Conservation (phyloP, 306 rosid genomes). For the Hippophae gyantsensis region DNA sequence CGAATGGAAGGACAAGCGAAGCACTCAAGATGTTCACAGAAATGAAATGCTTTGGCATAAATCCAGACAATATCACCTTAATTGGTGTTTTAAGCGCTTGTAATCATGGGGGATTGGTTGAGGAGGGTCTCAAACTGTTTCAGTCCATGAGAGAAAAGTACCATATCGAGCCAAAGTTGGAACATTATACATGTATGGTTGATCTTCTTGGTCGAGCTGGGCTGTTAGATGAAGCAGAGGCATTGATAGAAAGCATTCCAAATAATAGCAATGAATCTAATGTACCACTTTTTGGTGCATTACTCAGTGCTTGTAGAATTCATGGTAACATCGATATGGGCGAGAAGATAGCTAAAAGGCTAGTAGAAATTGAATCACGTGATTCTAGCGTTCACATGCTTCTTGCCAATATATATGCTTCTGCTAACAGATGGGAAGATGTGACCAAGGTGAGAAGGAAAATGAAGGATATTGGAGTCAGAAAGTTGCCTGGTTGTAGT, state of each 20-base stretch:
- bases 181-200: conserved; percentile 61
- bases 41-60: conserved; percentile 42
- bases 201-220: conserved; percentile 74
- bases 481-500: conserved; percentile 58
- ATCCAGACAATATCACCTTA: conserved; percentile 60
- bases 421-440: conserved; percentile 67
- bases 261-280: conserved; percentile 22
- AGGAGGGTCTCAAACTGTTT: conserved; percentile 45
- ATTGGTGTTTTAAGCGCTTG: conserved; percentile 55
- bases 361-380: conserved; percentile 34
- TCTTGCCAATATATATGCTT: conserved; percentile 60
- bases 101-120: conserved; percentile 62
- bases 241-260: conserved; percentile 39
- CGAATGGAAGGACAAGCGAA: conserved; percentile 51
- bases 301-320: conserved; percentile 64
- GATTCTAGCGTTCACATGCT: conserved; percentile 58
- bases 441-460: conserved; percentile 50
- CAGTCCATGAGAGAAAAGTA: conserved; percentile 38
- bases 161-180: conserved; percentile 45
- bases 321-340: conserved; percentile 57
- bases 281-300: conserved; percentile 57
- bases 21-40: conserved; percentile 53
- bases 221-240: conserved; percentile 57
- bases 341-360: conserved; percentile 45
- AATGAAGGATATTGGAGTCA: conserved; percentile 51